Conservation (phyloP, 352 stramenopile genomes). For the Blastocystis sp. region DNA sequence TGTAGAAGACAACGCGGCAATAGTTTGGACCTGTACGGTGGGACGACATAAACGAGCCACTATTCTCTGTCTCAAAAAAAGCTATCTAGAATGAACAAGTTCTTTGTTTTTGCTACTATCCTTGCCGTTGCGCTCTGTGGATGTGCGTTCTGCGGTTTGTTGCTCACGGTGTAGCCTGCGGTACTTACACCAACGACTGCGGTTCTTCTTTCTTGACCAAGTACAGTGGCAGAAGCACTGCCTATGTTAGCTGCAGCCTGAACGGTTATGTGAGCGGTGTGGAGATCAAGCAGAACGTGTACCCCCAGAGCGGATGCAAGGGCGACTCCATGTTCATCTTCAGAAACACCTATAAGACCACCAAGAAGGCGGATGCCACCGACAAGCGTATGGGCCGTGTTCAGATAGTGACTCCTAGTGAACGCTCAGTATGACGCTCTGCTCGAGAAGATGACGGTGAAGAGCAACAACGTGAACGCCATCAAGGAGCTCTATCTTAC, state of each 20-base stretch:
- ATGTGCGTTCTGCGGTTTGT: neutral
- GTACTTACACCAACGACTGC: neutral
- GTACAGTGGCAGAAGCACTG: neutral
- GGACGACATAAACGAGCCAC: neutral
- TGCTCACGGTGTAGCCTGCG: neutral
- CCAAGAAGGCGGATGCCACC: neutral
- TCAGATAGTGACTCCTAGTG: neutral
- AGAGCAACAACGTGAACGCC: neutral
- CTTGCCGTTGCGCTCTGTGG: neutral
- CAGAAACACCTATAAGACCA: neutral
- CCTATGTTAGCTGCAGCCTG: neutral
- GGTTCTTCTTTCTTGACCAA: neutral
- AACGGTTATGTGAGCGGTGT: neutral
- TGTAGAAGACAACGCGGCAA: too few species aligned
- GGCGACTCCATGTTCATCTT: neutral
- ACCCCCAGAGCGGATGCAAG: neutral
- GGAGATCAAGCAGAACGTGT: neutral
- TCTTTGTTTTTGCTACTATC: neutral
- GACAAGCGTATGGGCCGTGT: neutral
- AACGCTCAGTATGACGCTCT: neutral
- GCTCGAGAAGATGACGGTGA: neutral
- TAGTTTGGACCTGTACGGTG: too few species aligned
- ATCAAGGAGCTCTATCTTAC: neutral
- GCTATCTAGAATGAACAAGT: neutral
- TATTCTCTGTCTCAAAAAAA: neutral